Evolutionary conservation across 2,329 filamentous ascomycete genomes (phyloP).

Genomic region (Aspergillus novofumigatus): DNA sequence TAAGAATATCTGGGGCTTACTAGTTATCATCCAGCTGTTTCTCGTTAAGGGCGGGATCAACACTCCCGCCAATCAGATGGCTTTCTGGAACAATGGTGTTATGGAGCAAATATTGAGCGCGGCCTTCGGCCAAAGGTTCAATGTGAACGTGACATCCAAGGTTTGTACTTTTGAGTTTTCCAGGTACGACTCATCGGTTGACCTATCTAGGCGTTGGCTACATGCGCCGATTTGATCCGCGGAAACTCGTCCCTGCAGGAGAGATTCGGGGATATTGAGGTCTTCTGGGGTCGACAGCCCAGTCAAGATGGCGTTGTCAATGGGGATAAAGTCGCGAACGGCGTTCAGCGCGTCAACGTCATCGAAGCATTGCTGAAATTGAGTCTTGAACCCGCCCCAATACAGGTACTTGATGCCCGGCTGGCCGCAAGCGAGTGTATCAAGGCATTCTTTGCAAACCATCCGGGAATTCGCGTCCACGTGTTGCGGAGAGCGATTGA

Average conservation of each 20-base stretch:
- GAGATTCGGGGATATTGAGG: conserved; percentile 80
- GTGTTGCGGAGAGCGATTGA: conserved; percentile 87
- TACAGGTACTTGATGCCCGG: conserved; percentile 71
- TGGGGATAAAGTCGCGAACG: conserved; percentile 41
- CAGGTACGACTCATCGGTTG: conserved; percentile 3
- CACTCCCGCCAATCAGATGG: conserved; percentile 75
- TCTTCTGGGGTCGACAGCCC: conserved; percentile 44
- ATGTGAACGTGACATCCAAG: conserved; percentile 76
- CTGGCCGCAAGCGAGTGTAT: conserved; percentile 85
- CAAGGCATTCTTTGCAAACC: conserved; percentile 84
- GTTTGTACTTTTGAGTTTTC: conserved; percentile 35
- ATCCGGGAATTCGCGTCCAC: conserved; percentile 75
- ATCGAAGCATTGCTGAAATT: conserved; percentile 90
- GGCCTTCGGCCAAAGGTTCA: conserved; percentile 70
- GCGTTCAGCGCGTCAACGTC: conserved; percentile 69
- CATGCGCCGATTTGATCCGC: conserved; percentile 83
- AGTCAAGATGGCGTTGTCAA: conserved; percentile 25
- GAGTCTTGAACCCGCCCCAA: conserved; percentile 63
- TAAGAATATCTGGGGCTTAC: conserved; percentile 85
- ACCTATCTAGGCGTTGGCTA: conserved; percentile 63
- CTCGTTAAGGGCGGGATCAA: conserved; percentile 74
- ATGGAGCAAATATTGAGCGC: conserved; percentile 76
- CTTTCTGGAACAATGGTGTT: conserved; percentile 79
- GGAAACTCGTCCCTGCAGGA: conserved; percentile 79
- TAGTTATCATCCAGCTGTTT: conserved; percentile 83